A percentile compares a stretch with the other conserved stretches of the same genome.
Evolutionary conservation across 139 green algal genomes (phyloP).

Genomic region (Asterochloris sp.): DNA sequence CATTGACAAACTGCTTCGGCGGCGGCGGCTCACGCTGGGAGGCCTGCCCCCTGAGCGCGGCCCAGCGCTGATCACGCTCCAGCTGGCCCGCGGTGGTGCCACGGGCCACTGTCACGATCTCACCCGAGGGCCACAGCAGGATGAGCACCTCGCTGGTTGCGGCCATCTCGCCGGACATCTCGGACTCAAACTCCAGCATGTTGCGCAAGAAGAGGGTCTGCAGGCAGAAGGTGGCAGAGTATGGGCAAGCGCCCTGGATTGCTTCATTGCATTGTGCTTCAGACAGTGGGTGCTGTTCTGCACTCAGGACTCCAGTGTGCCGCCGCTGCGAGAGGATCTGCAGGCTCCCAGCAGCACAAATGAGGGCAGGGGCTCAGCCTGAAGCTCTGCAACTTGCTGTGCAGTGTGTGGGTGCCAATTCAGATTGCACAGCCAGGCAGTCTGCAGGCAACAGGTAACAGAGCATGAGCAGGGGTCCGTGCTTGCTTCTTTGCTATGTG

Average conservation of each 20-base stretch:
- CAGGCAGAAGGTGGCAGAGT: neutral
- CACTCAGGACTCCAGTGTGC: neutral
- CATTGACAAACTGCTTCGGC: constrained; percentile 56
- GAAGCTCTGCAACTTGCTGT: neutral
- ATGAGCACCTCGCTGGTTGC: constrained; percentile 34
- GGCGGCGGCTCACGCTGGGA: neutral
- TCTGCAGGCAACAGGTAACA: no score
- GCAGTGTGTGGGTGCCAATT: no score
- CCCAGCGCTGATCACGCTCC: constrained; percentile 1
- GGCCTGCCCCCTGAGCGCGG: neutral
- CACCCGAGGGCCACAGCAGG: constrained; percentile 41
- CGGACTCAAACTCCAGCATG: constrained; percentile 74
- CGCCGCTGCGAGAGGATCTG: neutral
- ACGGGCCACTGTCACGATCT: constrained; percentile 59
- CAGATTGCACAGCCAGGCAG: no score
- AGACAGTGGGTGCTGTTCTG: neutral
- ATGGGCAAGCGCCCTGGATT: no score
- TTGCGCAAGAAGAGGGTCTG: constrained; percentile 55
- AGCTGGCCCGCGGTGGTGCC: constrained; percentile 70
- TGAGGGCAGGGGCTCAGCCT: neutral
- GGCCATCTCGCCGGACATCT: constrained; percentile 22
- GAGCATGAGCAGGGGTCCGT: no score
- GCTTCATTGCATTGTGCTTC: neutral
- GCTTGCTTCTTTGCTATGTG: no score
- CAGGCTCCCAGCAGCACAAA: neutral